These are phyloP conservation scores for Aurantiochytrium sp. DNA, from an alignment of 108 stramenopile genomes.

Conservation along the genomic window DNA sequence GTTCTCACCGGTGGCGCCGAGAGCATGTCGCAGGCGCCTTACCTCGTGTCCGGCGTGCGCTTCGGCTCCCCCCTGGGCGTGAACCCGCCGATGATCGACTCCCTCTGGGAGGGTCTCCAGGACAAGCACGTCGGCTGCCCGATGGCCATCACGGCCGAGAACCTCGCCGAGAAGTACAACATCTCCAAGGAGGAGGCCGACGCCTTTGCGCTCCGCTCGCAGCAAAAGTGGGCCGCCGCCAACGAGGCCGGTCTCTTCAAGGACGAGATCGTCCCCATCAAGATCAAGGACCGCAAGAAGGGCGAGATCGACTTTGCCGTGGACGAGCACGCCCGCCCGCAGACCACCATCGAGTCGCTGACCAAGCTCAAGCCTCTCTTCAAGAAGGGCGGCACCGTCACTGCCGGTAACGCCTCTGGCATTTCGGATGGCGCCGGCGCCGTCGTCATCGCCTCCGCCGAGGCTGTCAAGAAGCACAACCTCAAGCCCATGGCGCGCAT, in stretches of 20 bases:
- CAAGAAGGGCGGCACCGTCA: constrained; percentile 90
- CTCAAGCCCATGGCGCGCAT: constrained; percentile 70
- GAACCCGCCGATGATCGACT: constrained; percentile 43
- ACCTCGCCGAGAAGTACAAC: constrained; percentile 80
- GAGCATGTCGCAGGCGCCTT: constrained; percentile 76
- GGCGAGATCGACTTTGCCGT: constrained; percentile 58
- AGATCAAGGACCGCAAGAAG: constrained; percentile 80
- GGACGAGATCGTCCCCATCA: constrained; percentile 84
- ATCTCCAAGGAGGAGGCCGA: constrained; percentile 64
- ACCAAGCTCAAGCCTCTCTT: constrained; percentile 80
- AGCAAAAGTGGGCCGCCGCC: constrained; percentile 34
- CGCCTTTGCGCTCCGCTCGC: constrained; percentile 23
- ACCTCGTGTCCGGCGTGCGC: constrained; percentile 27
- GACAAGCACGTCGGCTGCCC: constrained; percentile 61
- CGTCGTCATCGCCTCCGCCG: constrained; percentile 81
- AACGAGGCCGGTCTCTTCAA: constrained; percentile 69
- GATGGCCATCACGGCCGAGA: constrained; percentile 98
- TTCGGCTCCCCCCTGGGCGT: constrained; percentile 31
- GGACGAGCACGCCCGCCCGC: constrained; percentile 94
- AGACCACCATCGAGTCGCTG: constrained; percentile 76
- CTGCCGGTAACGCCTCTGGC: constrained; percentile 89
- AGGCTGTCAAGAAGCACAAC: constrained; percentile 72
- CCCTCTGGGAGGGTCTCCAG: constrained; percentile 80
- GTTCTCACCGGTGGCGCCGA: constrained; percentile 87
- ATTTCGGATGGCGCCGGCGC: constrained; percentile 95